Conservation (phyloP, 106 monocot species). For the Xerophyta viscosa region DNA sequence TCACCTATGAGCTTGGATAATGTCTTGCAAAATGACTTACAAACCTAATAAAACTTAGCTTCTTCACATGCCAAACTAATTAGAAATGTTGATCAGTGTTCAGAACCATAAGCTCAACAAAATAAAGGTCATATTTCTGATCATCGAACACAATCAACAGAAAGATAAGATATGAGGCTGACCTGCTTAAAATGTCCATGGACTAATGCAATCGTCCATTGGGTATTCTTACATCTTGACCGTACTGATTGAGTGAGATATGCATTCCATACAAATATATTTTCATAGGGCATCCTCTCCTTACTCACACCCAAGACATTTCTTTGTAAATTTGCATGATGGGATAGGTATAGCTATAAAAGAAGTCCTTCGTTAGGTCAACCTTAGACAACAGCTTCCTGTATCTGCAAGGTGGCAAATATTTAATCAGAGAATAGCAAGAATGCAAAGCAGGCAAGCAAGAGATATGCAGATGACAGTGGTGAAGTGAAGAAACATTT, state of each 20-base stretch:
- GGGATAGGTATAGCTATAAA: constrained; percentile 95
- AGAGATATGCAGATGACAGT: too few species aligned
- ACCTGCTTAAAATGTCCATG: constrained; percentile 95
- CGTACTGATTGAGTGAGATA: constrained; percentile 85
- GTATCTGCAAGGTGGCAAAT: constrained; percentile 45
- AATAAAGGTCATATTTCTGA: too few species aligned
- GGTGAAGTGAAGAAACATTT: too few species aligned
- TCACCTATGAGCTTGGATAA: too few species aligned
- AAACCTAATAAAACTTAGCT: too few species aligned
- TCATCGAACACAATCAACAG: too few species aligned
- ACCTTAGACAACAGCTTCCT: constrained; percentile 90
- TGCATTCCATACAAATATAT: constrained; percentile 96
- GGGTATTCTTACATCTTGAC: constrained; percentile 75
- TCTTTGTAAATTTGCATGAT: constrained; percentile 89
- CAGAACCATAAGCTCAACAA: too few species aligned
- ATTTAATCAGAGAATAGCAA: constrained; percentile 6
- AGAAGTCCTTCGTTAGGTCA: constrained; percentile 97
- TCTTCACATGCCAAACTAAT: too few species aligned
- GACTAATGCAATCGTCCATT: constrained; percentile 92
- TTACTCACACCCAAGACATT: constrained; percentile 39
- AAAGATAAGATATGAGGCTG: background rate
- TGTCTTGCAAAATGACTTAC: too few species aligned
- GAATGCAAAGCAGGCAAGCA: too few species aligned
- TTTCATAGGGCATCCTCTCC: constrained; percentile 73
- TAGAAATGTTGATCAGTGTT: too few species aligned